Conservation (phyloP, 2,329 filamentous ascomycete genomes). For the Fusarium keratoplasticum region DNA sequence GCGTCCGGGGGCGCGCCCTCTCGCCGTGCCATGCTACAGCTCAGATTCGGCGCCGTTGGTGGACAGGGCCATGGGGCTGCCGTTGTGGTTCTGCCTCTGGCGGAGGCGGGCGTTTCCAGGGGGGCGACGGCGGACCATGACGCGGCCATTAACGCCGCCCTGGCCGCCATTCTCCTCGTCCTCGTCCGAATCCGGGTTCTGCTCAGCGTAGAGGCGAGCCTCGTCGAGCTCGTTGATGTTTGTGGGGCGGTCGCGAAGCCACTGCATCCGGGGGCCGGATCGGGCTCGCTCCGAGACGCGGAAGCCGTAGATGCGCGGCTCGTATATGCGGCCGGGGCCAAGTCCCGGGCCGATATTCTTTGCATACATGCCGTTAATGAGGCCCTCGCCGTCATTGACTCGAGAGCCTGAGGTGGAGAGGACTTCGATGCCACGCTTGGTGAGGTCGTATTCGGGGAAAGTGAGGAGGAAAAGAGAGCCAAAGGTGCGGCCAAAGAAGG, state of each 20-base stretch:
- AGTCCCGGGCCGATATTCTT: slow-evolving; percentile 91
- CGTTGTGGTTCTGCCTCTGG: slow-evolving; percentile 61
- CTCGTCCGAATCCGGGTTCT: slow-evolving; percentile 68
- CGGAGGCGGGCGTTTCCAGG: slow-evolving; percentile 56
- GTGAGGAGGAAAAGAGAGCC: slow-evolving; percentile 98
- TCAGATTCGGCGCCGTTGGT: slow-evolving; percentile 69
- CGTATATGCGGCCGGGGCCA: slow-evolving; percentile 85
- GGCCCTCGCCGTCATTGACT: slow-evolving; percentile 57
- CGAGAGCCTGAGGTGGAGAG: slow-evolving; percentile 55
- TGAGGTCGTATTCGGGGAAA: slow-evolving; percentile 94
- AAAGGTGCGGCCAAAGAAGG: slow-evolving; percentile 98
- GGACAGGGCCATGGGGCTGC: slow-evolving; percentile 68
- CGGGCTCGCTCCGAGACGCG: slow-evolving; percentile 90
- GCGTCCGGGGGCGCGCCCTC: not conserved
- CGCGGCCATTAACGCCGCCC: slow-evolving; percentile 54
- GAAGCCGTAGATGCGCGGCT: slow-evolving; percentile 97
- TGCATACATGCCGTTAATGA: slow-evolving; percentile 87
- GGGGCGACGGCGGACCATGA: slow-evolving; percentile 57
- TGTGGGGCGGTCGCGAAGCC: slow-evolving; percentile 86
- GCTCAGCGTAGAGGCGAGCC: slow-evolving; percentile 64
- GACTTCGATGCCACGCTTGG: slow-evolving; percentile 74
- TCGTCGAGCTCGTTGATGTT: slow-evolving; percentile 90
- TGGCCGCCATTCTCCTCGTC: slow-evolving; percentile 64
- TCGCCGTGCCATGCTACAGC: slow-evolving; percentile 52
- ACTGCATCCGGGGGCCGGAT: slow-evolving; percentile 95